A percentile compares a stretch with the other conserved stretches of the same genome.
phyloP scores from a whole-genome alignment of 1,139 yeast species.

The Suhomyces choctaworum region DNA sequence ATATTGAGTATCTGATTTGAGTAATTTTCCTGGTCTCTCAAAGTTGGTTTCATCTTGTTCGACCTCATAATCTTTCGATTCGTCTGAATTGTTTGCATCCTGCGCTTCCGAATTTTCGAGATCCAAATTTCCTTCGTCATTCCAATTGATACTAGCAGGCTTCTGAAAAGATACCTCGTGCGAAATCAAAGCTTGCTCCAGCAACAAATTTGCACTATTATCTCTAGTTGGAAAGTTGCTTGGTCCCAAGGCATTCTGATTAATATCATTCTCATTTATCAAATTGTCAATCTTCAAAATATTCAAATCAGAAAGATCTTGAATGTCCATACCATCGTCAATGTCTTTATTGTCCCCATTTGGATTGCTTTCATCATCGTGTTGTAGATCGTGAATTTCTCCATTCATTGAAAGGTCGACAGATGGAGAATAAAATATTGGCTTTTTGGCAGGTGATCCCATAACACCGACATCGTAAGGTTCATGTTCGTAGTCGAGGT shows the following conservation, averaged over 20 bases:
- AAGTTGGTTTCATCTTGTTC: constrained; percentile 2
- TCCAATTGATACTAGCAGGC: constrained; percentile 48
- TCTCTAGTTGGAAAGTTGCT: not conserved
- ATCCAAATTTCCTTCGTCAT: constrained; percentile 36
- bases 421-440: constrained; percentile 9
- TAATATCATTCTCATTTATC: constrained; percentile 26
- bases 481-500: constrained; percentile 12
- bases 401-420: constrained; percentile 9
- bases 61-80: constrained; percentile 7
- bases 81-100: constrained; percentile 11
- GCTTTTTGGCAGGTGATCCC: constrained; percentile 19
- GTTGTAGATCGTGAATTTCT: constrained; percentile 9
- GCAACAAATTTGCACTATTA: constrained; percentile 4
- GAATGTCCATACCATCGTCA: constrained; percentile 24
- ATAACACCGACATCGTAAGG: constrained; percentile 15
- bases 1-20: constrained; percentile 21
- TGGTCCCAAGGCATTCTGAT: not conserved
- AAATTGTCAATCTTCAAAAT: constrained; percentile 41
- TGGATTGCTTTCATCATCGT: constrained; percentile 13
- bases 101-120: constrained; percentile 26
- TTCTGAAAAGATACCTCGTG: constrained; percentile 42
- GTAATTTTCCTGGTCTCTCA: constrained; percentile 4
- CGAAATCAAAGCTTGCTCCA: constrained; percentile 15
- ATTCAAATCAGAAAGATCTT: constrained; percentile 43
- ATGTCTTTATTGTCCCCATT: constrained; percentile 7